A percentile compares a stretch with the other conserved stretches of the same genome.
These are phyloP conservation scores for Globisporangium radiosum DNA, from an alignment of 352 stramenopile genomes.

Conservation along the genomic window DNA sequence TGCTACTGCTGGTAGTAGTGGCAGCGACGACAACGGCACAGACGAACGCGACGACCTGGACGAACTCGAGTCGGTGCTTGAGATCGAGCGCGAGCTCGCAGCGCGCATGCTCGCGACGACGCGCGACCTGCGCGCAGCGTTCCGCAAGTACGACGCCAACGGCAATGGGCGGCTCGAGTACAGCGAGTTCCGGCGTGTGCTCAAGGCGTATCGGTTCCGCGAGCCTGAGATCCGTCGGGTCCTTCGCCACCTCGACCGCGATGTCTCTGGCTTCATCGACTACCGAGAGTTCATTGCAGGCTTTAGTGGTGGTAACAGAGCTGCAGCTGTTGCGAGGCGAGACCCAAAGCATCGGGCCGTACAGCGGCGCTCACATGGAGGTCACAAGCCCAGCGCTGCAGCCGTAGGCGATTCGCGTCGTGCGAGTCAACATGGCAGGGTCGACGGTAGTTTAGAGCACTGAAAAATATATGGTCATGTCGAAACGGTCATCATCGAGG, in stretches of 20 bases:
- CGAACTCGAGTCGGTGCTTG: slow-evolving; percentile 48
- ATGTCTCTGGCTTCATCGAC: slow-evolving; percentile 68
- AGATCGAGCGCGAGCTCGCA: slow-evolving; percentile 59
- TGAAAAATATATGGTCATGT: too few species aligned
- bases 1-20: too few species aligned
- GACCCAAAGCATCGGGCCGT: not conserved
- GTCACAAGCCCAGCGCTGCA: not conserved
- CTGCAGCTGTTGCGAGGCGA: too few species aligned
- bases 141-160: slow-evolving; percentile 64
- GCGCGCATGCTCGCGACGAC: slow-evolving; percentile 45
- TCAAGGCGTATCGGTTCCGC: slow-evolving; percentile 50
- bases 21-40: slow-evolving; percentile 25
- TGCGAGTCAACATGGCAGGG: too few species aligned
- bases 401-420: too few species aligned
- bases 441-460: too few species aligned
- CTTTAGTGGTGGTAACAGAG: slow-evolving; percentile 20
- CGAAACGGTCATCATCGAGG: too few species aligned
- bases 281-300: slow-evolving; percentile 62
- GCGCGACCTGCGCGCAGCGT: slow-evolving; percentile 47
- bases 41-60: slow-evolving; percentile 13
- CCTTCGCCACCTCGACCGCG: slow-evolving; percentile 56
- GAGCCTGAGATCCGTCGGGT: slow-evolving; percentile 67
- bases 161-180: slow-evolving; percentile 63
- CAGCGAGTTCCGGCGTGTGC: slow-evolving; percentile 57
- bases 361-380: too few species aligned